phyloP scores from a whole-genome alignment of 805 yeast species.

The Metschnikowia reukaufii region DNA sequence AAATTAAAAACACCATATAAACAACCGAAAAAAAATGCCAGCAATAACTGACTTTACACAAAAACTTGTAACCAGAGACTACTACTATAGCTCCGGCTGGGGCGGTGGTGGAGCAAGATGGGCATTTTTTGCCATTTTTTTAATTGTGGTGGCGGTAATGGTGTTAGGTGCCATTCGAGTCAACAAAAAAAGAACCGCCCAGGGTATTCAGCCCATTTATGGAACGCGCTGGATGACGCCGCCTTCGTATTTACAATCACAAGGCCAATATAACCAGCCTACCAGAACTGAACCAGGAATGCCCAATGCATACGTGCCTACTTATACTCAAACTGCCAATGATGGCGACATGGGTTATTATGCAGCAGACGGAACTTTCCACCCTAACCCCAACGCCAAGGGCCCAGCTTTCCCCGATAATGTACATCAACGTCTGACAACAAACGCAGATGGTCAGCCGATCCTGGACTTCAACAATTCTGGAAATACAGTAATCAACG shows the following conservation, averaged over 20 bases:
- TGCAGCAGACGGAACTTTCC: conserved; percentile 54
- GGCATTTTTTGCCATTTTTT: conserved; percentile 64
- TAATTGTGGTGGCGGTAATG: conserved; percentile 47
- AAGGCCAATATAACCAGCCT: conserved; percentile 52
- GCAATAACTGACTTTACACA: neutral
- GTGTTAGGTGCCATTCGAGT: conserved; percentile 52
- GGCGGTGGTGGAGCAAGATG: conserved; percentile 50
- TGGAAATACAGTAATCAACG: conserved; percentile 2
- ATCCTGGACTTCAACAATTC: conserved; percentile 1
- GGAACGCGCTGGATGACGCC: conserved; percentile 91
- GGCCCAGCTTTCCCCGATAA: conserved; percentile 17
- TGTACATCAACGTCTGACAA: conserved; percentile 17
- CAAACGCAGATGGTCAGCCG: conserved; percentile 17
- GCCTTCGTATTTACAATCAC: conserved; percentile 70
- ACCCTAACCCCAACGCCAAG: conserved; percentile 21
- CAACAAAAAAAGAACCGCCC: conserved; percentile 51
- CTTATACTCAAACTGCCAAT: conserved; percentile 64
- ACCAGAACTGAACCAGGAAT: conserved; percentile 40
- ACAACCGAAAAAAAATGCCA: conserved; percentile 6
- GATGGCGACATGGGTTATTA: conserved; percentile 79
- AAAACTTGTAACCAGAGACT: conserved; percentile 2
- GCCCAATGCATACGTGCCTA: conserved; percentile 55
- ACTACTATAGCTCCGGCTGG: conserved; percentile 11
- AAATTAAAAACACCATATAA: neutral
- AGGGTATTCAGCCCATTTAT: conserved; percentile 58